Evolutionary conservation across 345 rosid genomes (phyloP), one percentile per base, ranked within the genome.

Genomic region (Limnanthes douglasii): DNA sequence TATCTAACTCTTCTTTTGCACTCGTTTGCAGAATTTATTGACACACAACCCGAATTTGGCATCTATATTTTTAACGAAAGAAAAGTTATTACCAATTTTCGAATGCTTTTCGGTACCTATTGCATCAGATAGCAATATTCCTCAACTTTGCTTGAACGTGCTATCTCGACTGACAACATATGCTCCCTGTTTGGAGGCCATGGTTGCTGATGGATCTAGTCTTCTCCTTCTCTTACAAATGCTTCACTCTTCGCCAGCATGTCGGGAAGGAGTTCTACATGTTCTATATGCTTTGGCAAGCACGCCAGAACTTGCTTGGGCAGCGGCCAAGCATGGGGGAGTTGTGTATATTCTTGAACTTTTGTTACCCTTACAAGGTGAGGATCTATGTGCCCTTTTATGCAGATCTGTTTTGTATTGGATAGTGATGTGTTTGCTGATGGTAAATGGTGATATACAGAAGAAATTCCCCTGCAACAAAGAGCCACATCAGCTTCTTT

Each of bases 271-370:
- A 31, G 94, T 43, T 44, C 94, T 84, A 46, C 95, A 90, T 69
- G 96, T 90, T 56, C 98, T 84, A 40, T 90, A 80, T 70, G 98
- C 98, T 51, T 64, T 90, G 72, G 98, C 98, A 46, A 71, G 94
- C 75, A 90, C 94, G 8, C 75, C 79, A 28, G 98, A 90, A 65
- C 96, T 90, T 62, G 96, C 96, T 41, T 90, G 98, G 98, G 82
- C 98, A 35, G 93, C 93, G 66, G 98, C 98, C 51, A 90, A 80
- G 73, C 92, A 84, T 65, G 98, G 98, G 11, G 98, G 98, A 44
- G 95, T 84, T 31, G 78, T 90, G 42, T 90, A 84, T 70, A 84
- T 90, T 51, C 78, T 90, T 47, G 85, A 84, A 64, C 98, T 90
- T 66, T 75, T 90, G 38, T 66, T 90, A 40, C 98, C 98, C 56